Percentiles rank a stretch among this genome's conserved stretches.
These are phyloP conservation scores for Aspergillus bertholletiae DNA, from an alignment of 495 filamentous ascomycete genomes.

Conservation along the genomic window DNA sequence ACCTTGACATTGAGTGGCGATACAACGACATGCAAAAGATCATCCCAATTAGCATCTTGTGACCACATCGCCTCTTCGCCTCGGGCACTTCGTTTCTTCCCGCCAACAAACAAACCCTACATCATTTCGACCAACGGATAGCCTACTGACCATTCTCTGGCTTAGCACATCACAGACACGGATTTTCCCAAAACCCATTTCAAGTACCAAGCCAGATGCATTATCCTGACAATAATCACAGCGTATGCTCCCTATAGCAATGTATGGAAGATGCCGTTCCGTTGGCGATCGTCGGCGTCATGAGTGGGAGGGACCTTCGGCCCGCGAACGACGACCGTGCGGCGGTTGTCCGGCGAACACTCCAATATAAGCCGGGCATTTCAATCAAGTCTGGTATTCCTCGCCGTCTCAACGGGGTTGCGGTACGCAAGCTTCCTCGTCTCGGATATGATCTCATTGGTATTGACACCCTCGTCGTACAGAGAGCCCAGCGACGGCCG, in stretches of 20 bases:
- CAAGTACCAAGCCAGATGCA: not conserved
- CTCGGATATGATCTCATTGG: not conserved
- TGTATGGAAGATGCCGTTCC: slow-evolving; percentile 32
- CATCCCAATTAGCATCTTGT: too few species aligned
- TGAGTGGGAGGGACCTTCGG: slow-evolving; percentile 49
- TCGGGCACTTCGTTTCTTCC: too few species aligned
- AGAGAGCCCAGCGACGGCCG: slow-evolving; percentile 16
- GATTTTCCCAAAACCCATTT: too few species aligned
- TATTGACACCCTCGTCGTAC: not conserved
- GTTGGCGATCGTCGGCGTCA: slow-evolving; percentile 31
- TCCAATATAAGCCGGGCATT: slow-evolving; percentile 32
- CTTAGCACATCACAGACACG: too few species aligned
- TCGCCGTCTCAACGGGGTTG: not conserved
- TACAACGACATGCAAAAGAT: too few species aligned
- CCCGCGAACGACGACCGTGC: slow-evolving; percentile 41
- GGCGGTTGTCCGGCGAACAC: slow-evolving; percentile 39
- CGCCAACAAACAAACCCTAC: too few species aligned
- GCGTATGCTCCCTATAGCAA: slow-evolving; percentile 40
- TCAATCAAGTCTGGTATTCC: not conserved
- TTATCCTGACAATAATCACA: slow-evolving; percentile 38
- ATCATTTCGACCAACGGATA: too few species aligned
- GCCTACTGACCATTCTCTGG: too few species aligned
- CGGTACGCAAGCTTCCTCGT: not conserved
- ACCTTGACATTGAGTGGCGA: too few species aligned
- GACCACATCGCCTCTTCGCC: too few species aligned